Evolutionary conservation across 1,284 basidiomycete species (phyloP).

Genomic region (Ceratobasidium sp.): DNA sequence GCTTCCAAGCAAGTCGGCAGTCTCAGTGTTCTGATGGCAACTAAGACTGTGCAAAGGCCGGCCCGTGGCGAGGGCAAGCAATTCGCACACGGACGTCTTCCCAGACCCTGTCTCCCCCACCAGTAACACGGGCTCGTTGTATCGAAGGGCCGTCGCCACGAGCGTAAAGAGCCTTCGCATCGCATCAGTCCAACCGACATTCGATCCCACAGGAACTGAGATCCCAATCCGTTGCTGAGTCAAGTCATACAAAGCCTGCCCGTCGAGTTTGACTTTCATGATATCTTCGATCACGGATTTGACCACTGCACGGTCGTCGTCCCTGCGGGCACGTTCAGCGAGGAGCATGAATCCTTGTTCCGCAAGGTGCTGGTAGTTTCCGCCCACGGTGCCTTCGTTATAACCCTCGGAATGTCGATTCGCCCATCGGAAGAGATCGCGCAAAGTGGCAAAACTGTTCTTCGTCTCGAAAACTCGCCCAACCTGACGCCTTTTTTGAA

Average conservation of each 20-base stretch:
- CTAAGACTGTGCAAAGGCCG: constrained; percentile 83
- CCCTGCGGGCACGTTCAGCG: constrained; percentile 87
- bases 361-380: constrained; percentile 92
- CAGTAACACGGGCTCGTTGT: constrained; percentile 96
- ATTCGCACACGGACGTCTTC: constrained; percentile 97
- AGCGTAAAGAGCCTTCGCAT: constrained; percentile 93
- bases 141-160: constrained; percentile 83
- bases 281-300: constrained; percentile 92
- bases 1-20: constrained; percentile 95
- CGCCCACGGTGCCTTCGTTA: constrained; percentile 60
- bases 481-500: constrained; percentile 92
- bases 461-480: constrained; percentile 97
- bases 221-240: constrained; percentile 24
- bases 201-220: constrained; percentile 56
- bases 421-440: constrained; percentile 98
- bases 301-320: constrained; percentile 89
- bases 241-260: constrained; percentile 75
- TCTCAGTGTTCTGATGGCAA: constrained; percentile 99
- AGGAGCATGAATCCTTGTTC: constrained; percentile 98
- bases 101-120: constrained; percentile 99
- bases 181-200: constrained; percentile 89
- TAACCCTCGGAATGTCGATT: constrained; percentile 67
- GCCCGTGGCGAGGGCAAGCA: constrained; percentile 78
- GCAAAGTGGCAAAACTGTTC: constrained; percentile 95
- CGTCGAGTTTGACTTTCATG: constrained; percentile 90